Base-by-base conservation (phyloP, 2,329 filamentous ascomycete genomes). In the Phialocephala subalpina region DNA sequence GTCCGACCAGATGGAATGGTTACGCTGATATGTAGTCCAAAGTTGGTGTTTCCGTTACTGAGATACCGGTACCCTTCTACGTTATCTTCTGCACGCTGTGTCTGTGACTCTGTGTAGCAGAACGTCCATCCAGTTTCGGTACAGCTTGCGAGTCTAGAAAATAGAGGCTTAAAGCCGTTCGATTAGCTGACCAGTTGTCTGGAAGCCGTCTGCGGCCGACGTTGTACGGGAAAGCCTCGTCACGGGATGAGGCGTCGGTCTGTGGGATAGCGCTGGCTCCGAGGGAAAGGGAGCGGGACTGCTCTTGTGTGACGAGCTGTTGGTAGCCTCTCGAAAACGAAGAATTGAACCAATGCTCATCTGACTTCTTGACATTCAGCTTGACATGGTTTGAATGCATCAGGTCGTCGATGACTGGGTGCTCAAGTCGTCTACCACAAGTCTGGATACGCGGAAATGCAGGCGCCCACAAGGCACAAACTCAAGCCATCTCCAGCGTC, bases 101-200 rank as follows among this genome's bases (percentile, higher is more conserved):
- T 7, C 22, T 11, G 20, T 33, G 45, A 11, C n/a, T 7, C 22
- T 11, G 20, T 49, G n/a, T 42, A 42, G 40, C n/a, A 49, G 45
- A 49, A 22, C 22, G 2, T 47, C 49, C 6, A 52, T 49, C 49
- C 20, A 52, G 8, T 27, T 33, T 16, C 14, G 49, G 49, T 18
- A 29, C 49, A 53, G 22, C 25, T 33, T 33, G 49, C 49, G 49
- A 53, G 49, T 53, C 25, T 49, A 49, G 49, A 33, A 33, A 53
- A 27, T 14, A 33, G 49, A 53, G 49, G 49, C 49, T 53, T 29
- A 25, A 14, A 53, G 14, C 12, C 25, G 3, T 18, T 29, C 22
- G 49, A 3, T 20, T 11, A 29, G 25, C 14, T n/a, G 27, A n/a
- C 49, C 49, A 53, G 25, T 53, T 3, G 27, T 27, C 6, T 4